phyloP scores from a whole-genome alignment of 495 filamentous ascomycete genomes.

The Parathielavia appendiculata region DNA sequence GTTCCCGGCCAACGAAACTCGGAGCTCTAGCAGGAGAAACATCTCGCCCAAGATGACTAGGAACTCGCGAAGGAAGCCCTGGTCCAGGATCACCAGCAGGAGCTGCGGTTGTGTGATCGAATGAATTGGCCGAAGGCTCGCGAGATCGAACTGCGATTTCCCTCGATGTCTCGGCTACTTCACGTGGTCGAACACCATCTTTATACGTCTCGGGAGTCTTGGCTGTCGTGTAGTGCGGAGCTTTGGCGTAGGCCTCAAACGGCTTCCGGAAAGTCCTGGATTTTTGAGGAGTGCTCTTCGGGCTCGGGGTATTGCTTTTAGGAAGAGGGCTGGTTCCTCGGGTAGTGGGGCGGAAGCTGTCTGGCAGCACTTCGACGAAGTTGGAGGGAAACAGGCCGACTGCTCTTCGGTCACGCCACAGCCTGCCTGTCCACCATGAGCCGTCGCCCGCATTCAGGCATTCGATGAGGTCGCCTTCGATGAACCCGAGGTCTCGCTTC shows the following conservation, averaged over 20 bases:
- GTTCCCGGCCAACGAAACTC: not conserved
- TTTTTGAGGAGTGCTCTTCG: constrained; percentile 50
- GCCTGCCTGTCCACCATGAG: constrained; percentile 93
- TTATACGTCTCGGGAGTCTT: constrained; percentile 49
- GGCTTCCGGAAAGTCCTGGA: constrained; percentile 64
- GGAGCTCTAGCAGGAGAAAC: not conserved
- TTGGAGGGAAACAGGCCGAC: constrained; percentile 94
- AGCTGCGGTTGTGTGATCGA: constrained; percentile 8
- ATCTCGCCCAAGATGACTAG: constrained; percentile 1
- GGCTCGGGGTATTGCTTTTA: constrained; percentile 45
- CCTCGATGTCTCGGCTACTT: constrained; percentile 41
- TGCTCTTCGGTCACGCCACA: constrained; percentile 79
- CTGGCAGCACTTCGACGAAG: constrained; percentile 85
- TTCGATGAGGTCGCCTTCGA: constrained; percentile 97
- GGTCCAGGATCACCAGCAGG: not conserved
- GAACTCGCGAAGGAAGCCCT: constrained; percentile 1
- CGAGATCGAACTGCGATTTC: constrained; percentile 24
- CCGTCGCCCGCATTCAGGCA: constrained; percentile 96
- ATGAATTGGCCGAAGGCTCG: constrained; percentile 18
- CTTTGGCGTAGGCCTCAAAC: constrained; percentile 61
- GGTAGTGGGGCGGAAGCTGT: constrained; percentile 74
- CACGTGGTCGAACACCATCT: constrained; percentile 33
- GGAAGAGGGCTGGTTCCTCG: constrained; percentile 72
- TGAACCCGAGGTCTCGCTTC: constrained; percentile 88
- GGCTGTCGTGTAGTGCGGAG: constrained; percentile 48